phyloP scores from a whole-genome alignment of 2,329 filamentous ascomycete genomes.

The Emmonsiellopsis sp. region DNA sequence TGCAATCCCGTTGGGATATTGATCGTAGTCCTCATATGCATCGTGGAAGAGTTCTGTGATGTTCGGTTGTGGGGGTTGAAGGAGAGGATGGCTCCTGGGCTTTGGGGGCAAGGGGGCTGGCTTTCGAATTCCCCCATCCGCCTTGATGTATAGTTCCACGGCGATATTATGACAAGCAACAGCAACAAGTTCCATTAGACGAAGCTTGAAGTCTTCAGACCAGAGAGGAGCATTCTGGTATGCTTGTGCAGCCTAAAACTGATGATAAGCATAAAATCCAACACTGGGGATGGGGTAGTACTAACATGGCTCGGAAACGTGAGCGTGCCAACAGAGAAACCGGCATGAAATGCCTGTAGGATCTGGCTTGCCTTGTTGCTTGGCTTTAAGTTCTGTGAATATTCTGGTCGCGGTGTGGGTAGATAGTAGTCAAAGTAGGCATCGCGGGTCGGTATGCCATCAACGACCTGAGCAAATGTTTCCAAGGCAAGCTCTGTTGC shows the following conservation, averaged over 20 bases:
- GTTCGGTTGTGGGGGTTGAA: not conserved
- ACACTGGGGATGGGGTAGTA: not conserved
- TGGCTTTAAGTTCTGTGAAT: not conserved
- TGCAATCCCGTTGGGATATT: conserved; percentile 4
- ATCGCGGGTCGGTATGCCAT: conserved; percentile 8
- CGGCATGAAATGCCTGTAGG: conserved; percentile 1
- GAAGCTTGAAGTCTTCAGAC: conserved; percentile 10
- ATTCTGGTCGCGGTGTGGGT: not conserved
- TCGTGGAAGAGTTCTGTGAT: not conserved
- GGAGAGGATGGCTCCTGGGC: not conserved
- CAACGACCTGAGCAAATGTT: conserved; percentile 4
- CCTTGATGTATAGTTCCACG: conserved; percentile 11
- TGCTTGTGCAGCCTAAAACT: conserved; percentile 3
- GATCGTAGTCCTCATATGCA: conserved; percentile 4
- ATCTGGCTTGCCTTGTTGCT: not conserved
- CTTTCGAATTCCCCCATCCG: conserved; percentile 6
- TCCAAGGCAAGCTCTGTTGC: conserved; percentile 3
- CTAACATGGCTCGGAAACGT: not conserved
- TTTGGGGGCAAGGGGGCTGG: not conserved
- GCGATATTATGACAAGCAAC: conserved; percentile 15
- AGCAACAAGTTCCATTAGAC: conserved; percentile 15
- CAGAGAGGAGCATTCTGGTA: conserved; percentile 9
- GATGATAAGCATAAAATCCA: not conserved
- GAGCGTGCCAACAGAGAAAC: not conserved
- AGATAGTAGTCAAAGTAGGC: conserved; percentile 4